Percentiles rank a stretch among this genome's conserved stretches.
Conservation (phyloP, 2,329 filamentous ascomycete genomes). For the Fusarium praegraminearum region DNA sequence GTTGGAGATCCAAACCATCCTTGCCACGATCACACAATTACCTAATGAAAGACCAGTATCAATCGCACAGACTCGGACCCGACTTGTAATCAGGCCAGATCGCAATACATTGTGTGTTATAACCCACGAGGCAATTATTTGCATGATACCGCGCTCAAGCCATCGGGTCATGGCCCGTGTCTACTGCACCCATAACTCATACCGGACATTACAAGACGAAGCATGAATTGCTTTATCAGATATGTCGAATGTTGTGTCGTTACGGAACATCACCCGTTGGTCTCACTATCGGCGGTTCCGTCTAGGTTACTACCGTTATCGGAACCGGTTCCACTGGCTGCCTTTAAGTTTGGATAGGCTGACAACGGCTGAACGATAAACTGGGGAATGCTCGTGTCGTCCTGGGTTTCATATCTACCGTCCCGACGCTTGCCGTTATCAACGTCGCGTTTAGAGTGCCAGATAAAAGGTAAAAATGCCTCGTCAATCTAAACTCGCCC, state of each 20-base stretch:
- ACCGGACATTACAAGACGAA: conserved; percentile 6
- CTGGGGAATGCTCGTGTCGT: not conserved
- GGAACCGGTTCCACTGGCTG: conserved; percentile 13
- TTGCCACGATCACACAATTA: not conserved
- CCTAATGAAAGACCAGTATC: not conserved
- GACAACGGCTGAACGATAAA: not conserved
- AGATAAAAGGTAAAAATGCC: not conserved
- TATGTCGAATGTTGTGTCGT: not conserved
- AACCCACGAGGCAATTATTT: not conserved
- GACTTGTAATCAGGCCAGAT: not conserved
- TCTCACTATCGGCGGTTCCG: not conserved
- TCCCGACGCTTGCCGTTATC: conserved; percentile 19
- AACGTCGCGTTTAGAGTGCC: not conserved
- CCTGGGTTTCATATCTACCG: not conserved
- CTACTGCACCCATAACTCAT: not conserved
- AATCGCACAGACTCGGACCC: not conserved
- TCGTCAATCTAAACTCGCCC: not conserved
- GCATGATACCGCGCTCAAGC: conserved; percentile 5
- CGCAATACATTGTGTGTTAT: not conserved
- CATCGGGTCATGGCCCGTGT: conserved; percentile 4
- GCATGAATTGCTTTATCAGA: conserved; percentile 4
- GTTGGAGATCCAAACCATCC: not conserved
- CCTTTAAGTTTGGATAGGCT: not conserved
- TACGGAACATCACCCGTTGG: conserved; percentile 7
- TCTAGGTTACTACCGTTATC: not conserved